Conservation (phyloP, 352 stramenopile species). For the Pythium brachiatum region DNA sequence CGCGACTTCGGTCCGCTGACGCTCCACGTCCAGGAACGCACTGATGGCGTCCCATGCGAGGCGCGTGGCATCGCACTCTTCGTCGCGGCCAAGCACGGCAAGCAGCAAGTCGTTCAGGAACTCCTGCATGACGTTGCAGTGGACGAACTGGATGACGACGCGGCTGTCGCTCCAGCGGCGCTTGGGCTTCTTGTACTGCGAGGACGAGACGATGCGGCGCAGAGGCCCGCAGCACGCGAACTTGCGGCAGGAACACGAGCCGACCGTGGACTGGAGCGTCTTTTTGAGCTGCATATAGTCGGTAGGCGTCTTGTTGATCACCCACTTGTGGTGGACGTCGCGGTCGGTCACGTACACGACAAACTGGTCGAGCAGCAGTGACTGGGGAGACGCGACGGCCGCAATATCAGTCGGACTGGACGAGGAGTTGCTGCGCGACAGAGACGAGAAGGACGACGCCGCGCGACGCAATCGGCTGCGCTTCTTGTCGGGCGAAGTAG, state of each 20-base stretch:
- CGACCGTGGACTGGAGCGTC: conserved; percentile 29
- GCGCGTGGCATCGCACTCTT: conserved; percentile 39
- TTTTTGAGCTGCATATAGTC: conserved; percentile 51
- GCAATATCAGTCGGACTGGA: conserved; percentile 17
- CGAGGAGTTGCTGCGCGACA: conserved; percentile 14
- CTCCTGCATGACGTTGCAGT: conserved; percentile 53
- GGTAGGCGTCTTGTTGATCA: conserved; percentile 48
- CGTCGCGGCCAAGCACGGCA: conserved; percentile 33
- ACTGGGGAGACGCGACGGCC: not conserved
- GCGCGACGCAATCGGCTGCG: conserved; percentile 28
- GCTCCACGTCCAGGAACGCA: conserved; percentile 44
- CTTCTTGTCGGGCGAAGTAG: conserved; percentile 21
- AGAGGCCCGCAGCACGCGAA: conserved; percentile 58
- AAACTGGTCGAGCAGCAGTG: conserved; percentile 29
- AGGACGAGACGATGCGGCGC: conserved; percentile 46
- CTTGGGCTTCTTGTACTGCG: conserved; percentile 38
- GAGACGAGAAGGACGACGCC: conserved; percentile 25
- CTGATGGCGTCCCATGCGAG: conserved; percentile 38
- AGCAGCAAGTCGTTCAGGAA: conserved; percentile 62
- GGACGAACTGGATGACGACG: conserved; percentile 37
- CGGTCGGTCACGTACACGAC: conserved; percentile 79
- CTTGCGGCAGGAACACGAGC: conserved; percentile 42
- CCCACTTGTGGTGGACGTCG: conserved; percentile 64
- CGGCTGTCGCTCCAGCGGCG: conserved; percentile 32
- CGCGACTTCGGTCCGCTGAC: conserved; percentile 25